These are phyloP conservation scores for Vigna unguiculata DNA, from an alignment of 306 rosid genomes.

Conservation along the genomic window DNA sequence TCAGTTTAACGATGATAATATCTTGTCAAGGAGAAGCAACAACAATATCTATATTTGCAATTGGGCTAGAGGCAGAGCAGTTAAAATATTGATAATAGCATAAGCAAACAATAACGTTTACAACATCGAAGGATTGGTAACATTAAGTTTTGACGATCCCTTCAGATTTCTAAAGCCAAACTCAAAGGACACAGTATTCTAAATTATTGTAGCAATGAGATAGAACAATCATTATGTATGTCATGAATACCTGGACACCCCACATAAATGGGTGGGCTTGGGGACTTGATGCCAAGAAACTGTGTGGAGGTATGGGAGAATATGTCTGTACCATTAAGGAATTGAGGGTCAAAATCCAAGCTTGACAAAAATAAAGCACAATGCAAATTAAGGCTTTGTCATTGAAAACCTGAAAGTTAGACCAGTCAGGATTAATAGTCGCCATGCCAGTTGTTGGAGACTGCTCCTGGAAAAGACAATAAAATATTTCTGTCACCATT, in stretches of 20 bases:
- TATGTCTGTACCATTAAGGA: slow-evolving; percentile 65
- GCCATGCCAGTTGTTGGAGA: slow-evolving; percentile 65
- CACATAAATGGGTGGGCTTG: slow-evolving; percentile 97
- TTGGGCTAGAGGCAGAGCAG: neutral
- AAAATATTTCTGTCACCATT: slow-evolving; percentile 23
- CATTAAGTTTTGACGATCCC: slow-evolving; percentile 20
- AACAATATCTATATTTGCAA: neutral
- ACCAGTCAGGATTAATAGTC: slow-evolving; percentile 90
- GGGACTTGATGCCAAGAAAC: slow-evolving; percentile 88
- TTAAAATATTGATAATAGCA: neutral
- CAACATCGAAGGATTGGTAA: neutral
- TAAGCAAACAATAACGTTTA: neutral
- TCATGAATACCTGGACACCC: slow-evolving; percentile 87
- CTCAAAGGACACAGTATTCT: neutral
- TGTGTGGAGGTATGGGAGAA: slow-evolving; percentile 95
- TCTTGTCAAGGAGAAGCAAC: neutral
- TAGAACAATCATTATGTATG: neutral
- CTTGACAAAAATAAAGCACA: slow-evolving; percentile 38
- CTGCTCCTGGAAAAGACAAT: slow-evolving; percentile 70
- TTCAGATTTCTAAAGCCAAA: slow-evolving; percentile 2
- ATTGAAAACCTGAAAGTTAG: slow-evolving; percentile 84
- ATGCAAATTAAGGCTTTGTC: slow-evolving; percentile 37
- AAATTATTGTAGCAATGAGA: neutral
- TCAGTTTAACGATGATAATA: neutral
- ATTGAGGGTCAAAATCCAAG: slow-evolving; percentile 40